Base-by-base conservation (phyloP, 2,329 filamentous ascomycete genomes). In the Apiospora marii region DNA sequence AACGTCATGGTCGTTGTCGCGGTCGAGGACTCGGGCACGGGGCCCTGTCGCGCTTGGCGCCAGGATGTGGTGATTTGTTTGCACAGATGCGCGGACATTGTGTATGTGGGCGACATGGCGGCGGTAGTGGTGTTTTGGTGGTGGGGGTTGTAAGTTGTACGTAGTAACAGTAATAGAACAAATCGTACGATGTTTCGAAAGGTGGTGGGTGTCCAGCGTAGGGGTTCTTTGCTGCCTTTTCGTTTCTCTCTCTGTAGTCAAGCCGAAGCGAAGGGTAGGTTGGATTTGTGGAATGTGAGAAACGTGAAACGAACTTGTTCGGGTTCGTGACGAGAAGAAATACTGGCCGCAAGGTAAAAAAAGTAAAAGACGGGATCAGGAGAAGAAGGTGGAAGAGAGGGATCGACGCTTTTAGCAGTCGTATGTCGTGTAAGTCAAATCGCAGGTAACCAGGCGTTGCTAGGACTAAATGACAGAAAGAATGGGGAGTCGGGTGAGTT, bases 31-130 rank as follows among this genome's bases (percentile, higher is more conserved):
- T 80, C 74, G 19, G 84, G 82, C 70, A 82, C 79, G 4, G 81
- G 81, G 41, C 82, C 79, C 75, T 86, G 84, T 75, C 84, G 84
- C 67, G 84, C 81, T 78, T 89, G 86, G 74, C 85, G 85, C 87
- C 88, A 90, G n/a, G 88, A 90, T 70, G 86, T 83, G 83, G 86
- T 88, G 82, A 90, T 87, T 77, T 90, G 84, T 81, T 88, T 89
- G 87, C 87, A 88, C 80, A 90, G 82, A 77, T 90, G 88, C 76
- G 88, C 87, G 22, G 88, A 89, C 85, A 90, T 89, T 75, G 88
- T 90, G 82, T 90, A 88, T 49, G 88, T 89, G 69, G 87, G 88
- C 71, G 87, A 85, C 88, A 90, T 90, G 53, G 75, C 83, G 53
- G 75, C 83, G 30, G 48, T 51, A 30, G 12, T 51, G n/a, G 61